phyloP scores from a whole-genome alignment of 768 basidiomycete genomes.

The Trametes cinnabarina region DNA sequence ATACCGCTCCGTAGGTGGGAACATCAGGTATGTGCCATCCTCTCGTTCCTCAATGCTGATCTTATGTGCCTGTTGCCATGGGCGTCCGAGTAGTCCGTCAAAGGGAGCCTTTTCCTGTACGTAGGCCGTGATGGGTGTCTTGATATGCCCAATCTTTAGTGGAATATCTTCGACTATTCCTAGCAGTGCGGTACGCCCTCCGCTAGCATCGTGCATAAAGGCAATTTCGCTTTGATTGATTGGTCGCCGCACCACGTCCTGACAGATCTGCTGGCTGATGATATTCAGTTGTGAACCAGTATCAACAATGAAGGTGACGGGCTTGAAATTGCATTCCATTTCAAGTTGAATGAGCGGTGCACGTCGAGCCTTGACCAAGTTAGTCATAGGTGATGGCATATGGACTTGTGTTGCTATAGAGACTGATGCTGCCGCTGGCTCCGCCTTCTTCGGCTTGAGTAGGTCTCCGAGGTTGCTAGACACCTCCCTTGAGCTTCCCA shows the following conservation, averaged over 20 bases:
- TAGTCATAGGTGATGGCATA: not conserved
- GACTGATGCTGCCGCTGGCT: not conserved
- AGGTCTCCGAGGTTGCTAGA: not conserved
- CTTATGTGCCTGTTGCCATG: slow-evolving; percentile 28
- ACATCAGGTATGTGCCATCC: slow-evolving; percentile 30
- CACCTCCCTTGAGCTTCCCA: slow-evolving; percentile 10
- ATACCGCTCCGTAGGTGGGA: slow-evolving; percentile 16
- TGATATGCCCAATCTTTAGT: slow-evolving; percentile 7
- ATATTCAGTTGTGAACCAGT: slow-evolving; percentile 18
- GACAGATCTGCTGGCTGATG: not conserved
- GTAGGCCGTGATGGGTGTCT: slow-evolving; percentile 7
- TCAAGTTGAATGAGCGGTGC: slow-evolving; percentile 4
- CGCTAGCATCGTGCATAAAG: slow-evolving; percentile 15
- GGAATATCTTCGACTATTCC: slow-evolving; percentile 9
- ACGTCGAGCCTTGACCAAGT: not conserved
- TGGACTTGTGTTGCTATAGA: too few species aligned
- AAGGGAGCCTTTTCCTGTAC: slow-evolving; percentile 17
- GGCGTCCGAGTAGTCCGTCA: slow-evolving; percentile 24
- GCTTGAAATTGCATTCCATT: slow-evolving; percentile 2
- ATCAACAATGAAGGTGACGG: slow-evolving; percentile 5
- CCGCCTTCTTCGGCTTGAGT: slow-evolving; percentile 1
- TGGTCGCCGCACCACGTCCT: not conserved
- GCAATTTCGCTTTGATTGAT: not conserved
- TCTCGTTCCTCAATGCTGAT: slow-evolving; percentile 28
- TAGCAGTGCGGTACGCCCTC: not conserved